Conservation (phyloP, 1,284 basidiomycete genomes). For the Ustilago sp. region DNA sequence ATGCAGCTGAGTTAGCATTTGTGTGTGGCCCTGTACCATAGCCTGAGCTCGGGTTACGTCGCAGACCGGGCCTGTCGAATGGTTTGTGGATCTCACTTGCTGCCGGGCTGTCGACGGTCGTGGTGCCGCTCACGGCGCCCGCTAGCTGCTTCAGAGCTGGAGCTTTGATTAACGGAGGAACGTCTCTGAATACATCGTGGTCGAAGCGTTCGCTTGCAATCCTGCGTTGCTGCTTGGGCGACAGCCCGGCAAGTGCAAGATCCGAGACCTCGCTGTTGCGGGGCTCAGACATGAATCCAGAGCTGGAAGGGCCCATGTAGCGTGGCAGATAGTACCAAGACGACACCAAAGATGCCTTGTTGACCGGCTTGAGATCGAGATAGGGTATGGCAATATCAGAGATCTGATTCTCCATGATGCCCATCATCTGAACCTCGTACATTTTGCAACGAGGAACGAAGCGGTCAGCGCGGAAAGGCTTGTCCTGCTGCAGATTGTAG, state of each 20-base stretch:
- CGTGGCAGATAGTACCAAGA: slow-evolving; percentile 51
- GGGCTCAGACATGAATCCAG: slow-evolving; percentile 43
- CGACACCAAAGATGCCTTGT: slow-evolving; percentile 47
- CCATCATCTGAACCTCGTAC: slow-evolving; percentile 68
- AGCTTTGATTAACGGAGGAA: slow-evolving; percentile 33
- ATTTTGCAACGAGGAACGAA: slow-evolving; percentile 69
- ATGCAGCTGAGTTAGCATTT: slow-evolving; percentile 36
- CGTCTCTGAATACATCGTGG: slow-evolving; percentile 55
- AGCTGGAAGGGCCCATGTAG: slow-evolving; percentile 35
- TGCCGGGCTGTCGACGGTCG: slow-evolving; percentile 26
- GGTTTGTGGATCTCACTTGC: slow-evolving; percentile 33
- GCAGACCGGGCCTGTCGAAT: slow-evolving; percentile 39
- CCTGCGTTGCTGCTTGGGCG: slow-evolving; percentile 48
- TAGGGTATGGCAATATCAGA: slow-evolving; percentile 66
- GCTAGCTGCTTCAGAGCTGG: slow-evolving; percentile 9
- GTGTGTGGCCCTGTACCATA: slow-evolving; percentile 22
- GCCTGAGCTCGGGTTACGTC: slow-evolving; percentile 44
- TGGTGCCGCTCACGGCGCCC: not conserved
- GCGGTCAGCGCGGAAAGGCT: slow-evolving; percentile 64
- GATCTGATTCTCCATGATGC: slow-evolving; percentile 67
- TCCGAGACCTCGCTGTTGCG: slow-evolving; percentile 42
- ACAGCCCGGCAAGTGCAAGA: slow-evolving; percentile 36
- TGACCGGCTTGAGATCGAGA: slow-evolving; percentile 54
- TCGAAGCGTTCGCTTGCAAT: slow-evolving; percentile 63
- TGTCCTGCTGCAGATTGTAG: slow-evolving; percentile 68